phyloP scores from a whole-genome alignment of 345 rosid species.

The Psidium friedrichsthalianum region DNA sequence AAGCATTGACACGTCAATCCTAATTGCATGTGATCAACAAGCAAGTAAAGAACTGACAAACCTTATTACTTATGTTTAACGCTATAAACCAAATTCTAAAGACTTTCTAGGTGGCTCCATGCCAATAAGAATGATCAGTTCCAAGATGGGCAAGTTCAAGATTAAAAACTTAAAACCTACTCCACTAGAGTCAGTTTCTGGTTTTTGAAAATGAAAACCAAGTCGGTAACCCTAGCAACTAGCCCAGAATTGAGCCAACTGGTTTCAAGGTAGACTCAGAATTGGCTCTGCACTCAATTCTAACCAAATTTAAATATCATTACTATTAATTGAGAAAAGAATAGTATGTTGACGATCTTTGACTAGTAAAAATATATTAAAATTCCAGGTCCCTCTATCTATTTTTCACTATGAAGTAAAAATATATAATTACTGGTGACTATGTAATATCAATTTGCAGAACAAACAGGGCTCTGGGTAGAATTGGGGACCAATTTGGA shows the following conservation, averaged over 20 bases:
- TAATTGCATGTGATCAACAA: not conserved
- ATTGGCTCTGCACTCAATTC: not conserved
- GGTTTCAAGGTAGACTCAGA: not conserved
- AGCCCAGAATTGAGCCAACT: not conserved
- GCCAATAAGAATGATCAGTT: not conserved
- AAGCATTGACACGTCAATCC: not conserved
- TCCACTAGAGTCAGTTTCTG: not conserved
- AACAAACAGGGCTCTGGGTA: too few relatives aligned
- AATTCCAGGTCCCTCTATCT: not conserved
- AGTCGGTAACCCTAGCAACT: not conserved
- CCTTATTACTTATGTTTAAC: not conserved
- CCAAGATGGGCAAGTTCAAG: not conserved
- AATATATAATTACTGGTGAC: too few relatives aligned
- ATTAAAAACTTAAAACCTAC: not conserved
- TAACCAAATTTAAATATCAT: not conserved
- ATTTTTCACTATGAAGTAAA: not conserved
- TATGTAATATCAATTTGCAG: too few relatives aligned
- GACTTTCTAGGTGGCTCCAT: not conserved
- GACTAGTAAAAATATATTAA: not conserved
- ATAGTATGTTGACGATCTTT: not conserved
- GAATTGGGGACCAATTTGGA: too few relatives aligned
- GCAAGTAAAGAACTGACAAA: not conserved
- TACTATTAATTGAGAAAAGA: not conserved
- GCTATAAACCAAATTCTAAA: not conserved
- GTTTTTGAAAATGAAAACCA: not conserved